These are phyloP conservation scores for Cryptococcus hybrid DNA, from an alignment of 1,284 basidiomycete species.

Conservation along the genomic window DNA sequence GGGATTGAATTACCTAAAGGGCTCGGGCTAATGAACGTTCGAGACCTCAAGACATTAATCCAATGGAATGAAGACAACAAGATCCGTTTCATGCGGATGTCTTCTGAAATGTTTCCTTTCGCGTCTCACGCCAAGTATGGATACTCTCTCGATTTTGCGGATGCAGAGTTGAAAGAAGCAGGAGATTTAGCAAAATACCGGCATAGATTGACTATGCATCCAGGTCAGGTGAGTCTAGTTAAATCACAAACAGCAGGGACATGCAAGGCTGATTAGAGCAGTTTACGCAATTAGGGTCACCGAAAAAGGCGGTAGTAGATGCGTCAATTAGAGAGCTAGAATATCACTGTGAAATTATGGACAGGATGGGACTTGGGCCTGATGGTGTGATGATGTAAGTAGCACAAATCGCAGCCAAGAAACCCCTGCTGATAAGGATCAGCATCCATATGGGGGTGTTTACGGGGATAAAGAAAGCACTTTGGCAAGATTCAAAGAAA, in stretches of 20 bases:
- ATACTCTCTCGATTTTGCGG: constrained; percentile 62
- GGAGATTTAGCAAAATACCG: constrained; percentile 75
- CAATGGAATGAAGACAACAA: constrained; percentile 75
- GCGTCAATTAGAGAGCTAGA: constrained; percentile 73
- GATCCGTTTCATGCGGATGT: constrained; percentile 78
- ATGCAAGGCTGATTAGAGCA: constrained; percentile 11
- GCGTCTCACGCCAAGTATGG: constrained; percentile 80
- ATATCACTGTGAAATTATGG: constrained; percentile 84
- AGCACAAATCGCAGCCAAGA: not conserved
- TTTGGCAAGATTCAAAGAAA: constrained; percentile 68
- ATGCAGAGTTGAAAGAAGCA: constrained; percentile 47
- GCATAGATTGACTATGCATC: constrained; percentile 81
- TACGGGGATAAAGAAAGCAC: constrained; percentile 76
- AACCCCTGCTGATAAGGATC: not conserved
- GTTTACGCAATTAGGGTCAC: constrained; percentile 80
- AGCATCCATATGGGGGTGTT: constrained; percentile 60
- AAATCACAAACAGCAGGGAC: no score
- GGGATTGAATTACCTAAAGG: constrained; percentile 77
- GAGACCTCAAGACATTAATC: constrained; percentile 69
- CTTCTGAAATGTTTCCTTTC: constrained; percentile 88
- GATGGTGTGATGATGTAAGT: constrained; percentile 48
- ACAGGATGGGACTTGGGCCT: constrained; percentile 63
- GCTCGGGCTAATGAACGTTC: constrained; percentile 69
- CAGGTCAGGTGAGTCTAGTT: constrained; percentile 60
- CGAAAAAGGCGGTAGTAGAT: constrained; percentile 66